phyloP scores from a whole-genome alignment of 495 filamentous ascomycete species.

The Barbatosphaeria neglecta region DNA sequence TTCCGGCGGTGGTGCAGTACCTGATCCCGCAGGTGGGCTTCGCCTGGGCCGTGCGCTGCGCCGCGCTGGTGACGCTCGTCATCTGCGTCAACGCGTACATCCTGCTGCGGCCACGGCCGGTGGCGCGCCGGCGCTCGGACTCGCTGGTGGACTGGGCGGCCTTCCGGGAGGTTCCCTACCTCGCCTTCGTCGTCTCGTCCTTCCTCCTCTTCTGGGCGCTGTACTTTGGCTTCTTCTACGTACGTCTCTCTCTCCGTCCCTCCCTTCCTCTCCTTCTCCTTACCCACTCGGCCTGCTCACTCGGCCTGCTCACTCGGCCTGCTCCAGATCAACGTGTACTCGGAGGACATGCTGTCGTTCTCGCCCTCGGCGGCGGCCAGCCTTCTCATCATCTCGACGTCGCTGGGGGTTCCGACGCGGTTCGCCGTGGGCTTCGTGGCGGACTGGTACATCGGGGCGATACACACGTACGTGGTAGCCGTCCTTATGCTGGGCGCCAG shows the following conservation, averaged over 20 bases:
- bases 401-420: slow-evolving; percentile 23
- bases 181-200: slow-evolving; percentile 22
- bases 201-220: slow-evolving; percentile 32
- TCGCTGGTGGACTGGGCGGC: slow-evolving; percentile 30
- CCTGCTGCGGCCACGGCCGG: slow-evolving; percentile 20
- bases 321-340: slow-evolving; percentile 20
- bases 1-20: slow-evolving; percentile 30
- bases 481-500: slow-evolving; percentile 17
- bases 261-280: background rate
- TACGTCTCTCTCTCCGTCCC: slow-evolving; percentile 10
- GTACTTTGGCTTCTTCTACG: slow-evolving; percentile 36
- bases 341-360: slow-evolving; percentile 26
- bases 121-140: slow-evolving; percentile 16
- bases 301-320: too few species aligned
- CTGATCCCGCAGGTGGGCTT: slow-evolving; percentile 30
- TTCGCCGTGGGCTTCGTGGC: slow-evolving; percentile 27
- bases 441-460: slow-evolving; percentile 24
- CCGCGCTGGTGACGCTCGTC: slow-evolving; percentile 25
- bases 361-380: slow-evolving; percentile 25
- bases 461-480: slow-evolving; percentile 24
- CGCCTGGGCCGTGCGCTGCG: slow-evolving; percentile 30
- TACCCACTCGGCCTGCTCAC: background rate
- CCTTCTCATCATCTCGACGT: slow-evolving; percentile 31
- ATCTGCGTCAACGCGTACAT: slow-evolving; percentile 16
- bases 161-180: slow-evolving; percentile 27